Evolutionary conservation across 352 stramenopile genomes (phyloP).

Genomic region (Phytophthora kernoviae): DNA sequence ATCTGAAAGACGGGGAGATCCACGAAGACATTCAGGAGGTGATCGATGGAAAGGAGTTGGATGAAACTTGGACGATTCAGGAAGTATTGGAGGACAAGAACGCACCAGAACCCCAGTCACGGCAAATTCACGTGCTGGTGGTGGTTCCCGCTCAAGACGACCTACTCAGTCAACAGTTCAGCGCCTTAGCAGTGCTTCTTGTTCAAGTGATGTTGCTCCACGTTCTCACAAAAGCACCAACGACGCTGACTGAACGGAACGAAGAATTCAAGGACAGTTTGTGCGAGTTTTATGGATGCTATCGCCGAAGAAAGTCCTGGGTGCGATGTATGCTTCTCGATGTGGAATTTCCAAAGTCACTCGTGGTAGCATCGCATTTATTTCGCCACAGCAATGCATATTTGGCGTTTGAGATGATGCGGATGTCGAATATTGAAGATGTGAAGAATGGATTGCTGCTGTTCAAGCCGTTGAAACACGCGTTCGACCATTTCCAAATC

Average conservation of each 20-base stretch:
- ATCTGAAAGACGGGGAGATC: background rate
- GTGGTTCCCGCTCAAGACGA: background rate
- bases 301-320: conserved; percentile 15
- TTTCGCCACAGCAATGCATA: conserved; percentile 32
- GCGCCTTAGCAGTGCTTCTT: background rate
- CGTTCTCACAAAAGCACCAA: conserved; percentile 15
- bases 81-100: too few relatives aligned
- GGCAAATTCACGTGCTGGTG: too few relatives aligned
- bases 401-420: conserved; percentile 22
- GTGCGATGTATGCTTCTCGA: conserved; percentile 31
- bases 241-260: conserved; percentile 14
- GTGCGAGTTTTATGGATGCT: conserved; percentile 30
- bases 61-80: too few relatives aligned
- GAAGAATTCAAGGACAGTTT: conserved; percentile 14
- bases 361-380: conserved; percentile 25
- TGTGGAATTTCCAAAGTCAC: conserved; percentile 22
- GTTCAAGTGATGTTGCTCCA: conserved; percentile 17
- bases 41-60: background rate
- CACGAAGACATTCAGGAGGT: too few relatives aligned
- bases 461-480: background rate
- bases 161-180: background rate
- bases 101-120: too few relatives aligned
- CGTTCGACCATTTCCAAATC: background rate
- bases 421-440: conserved; percentile 37
- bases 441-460: background rate